Conservation (phyloP, 495 filamentous ascomycete genomes). For the Annulohypoxylon moriforme region DNA sequence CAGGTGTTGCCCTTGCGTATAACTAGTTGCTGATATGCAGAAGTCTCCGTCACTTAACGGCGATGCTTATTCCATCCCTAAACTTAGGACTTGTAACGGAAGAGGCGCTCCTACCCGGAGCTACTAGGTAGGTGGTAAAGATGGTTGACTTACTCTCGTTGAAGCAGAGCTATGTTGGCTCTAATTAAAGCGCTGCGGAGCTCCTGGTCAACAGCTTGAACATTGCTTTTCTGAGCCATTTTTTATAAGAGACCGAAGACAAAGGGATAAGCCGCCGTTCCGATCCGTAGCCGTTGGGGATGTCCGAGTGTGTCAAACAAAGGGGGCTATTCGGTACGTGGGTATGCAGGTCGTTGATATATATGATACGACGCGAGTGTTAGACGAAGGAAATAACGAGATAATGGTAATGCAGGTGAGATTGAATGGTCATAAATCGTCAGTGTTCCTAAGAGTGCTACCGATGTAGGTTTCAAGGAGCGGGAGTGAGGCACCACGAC, state of each 20-base stretch:
- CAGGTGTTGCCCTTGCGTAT: background rate
- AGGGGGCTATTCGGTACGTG: too few relatives aligned
- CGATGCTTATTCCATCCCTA: background rate
- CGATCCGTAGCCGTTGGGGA: conserved; percentile 23
- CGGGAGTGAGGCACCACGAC: conserved; percentile 6
- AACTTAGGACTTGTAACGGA: background rate
- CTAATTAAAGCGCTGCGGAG: conserved; percentile 41
- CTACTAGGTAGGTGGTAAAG: too few relatives aligned
- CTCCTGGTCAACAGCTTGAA: conserved; percentile 35
- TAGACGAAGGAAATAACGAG: background rate
- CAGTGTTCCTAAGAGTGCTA: background rate
- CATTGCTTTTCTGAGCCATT: conserved; percentile 25
- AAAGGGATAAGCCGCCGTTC: background rate
- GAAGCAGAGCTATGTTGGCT: conserved; percentile 40
- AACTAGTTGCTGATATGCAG: background rate
- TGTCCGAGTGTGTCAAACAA: conserved; percentile 14
- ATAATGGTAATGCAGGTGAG: conserved; percentile 13
- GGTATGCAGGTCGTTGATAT: background rate
- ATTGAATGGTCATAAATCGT: conserved; percentile 15
- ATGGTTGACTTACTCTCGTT: conserved; percentile 37
- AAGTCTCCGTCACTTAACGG: conserved; percentile 14
- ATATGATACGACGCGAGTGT: background rate
- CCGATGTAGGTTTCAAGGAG: background rate
- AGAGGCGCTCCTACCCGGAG: background rate
- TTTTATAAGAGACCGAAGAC: conserved; percentile 3